These are phyloP conservation scores for Penicillium expansum DNA, from an alignment of 2,329 filamentous ascomycete genomes.

Conservation along the genomic window DNA sequence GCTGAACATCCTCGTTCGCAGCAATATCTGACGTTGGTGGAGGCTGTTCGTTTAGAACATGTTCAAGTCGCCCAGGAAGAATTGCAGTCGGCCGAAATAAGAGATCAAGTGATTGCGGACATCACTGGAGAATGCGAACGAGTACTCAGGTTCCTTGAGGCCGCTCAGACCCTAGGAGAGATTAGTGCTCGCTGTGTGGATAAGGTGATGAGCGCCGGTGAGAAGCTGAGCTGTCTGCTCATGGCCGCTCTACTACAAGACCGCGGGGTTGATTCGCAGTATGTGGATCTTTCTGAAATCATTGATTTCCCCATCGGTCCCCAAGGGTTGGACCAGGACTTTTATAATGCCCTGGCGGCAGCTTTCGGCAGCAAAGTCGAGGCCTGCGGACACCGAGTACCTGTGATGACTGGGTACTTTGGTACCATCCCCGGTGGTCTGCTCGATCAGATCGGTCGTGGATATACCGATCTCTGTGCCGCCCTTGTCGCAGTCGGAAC, in stretches of 20 bases:
- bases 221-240: conserved; percentile 91
- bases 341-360: conserved; percentile 65
- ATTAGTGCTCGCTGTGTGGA: conserved; percentile 77
- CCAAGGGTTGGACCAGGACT: conserved; percentile 60
- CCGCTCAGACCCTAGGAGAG: conserved; percentile 61
- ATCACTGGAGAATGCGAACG: conserved; percentile 78
- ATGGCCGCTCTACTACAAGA: conserved; percentile 84
- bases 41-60: conserved; percentile 81
- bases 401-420: conserved; percentile 90
- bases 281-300: conserved; percentile 82
- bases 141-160: conserved; percentile 70
- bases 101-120: conserved; percentile 58
- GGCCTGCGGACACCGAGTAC: conserved; percentile 65
- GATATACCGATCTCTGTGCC: conserved; percentile 95
- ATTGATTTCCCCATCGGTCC: conserved; percentile 62
- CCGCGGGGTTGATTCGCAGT: conserved; percentile 77
- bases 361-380: conserved; percentile 63
- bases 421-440: conserved; percentile 88
- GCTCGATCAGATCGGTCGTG: conserved; percentile 86
- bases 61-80: conserved; percentile 65
- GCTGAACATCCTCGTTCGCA: conserved; percentile 48
- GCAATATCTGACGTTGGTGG: conserved; percentile 71
- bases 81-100: conserved; percentile 57
- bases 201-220: conserved; percentile 88
- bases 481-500: conserved; percentile 86